A percentile compares a stretch with the other conserved stretches of the same genome.
Conservation (phyloP, 106 monocot species). For the Cymbidium sinense region DNA sequence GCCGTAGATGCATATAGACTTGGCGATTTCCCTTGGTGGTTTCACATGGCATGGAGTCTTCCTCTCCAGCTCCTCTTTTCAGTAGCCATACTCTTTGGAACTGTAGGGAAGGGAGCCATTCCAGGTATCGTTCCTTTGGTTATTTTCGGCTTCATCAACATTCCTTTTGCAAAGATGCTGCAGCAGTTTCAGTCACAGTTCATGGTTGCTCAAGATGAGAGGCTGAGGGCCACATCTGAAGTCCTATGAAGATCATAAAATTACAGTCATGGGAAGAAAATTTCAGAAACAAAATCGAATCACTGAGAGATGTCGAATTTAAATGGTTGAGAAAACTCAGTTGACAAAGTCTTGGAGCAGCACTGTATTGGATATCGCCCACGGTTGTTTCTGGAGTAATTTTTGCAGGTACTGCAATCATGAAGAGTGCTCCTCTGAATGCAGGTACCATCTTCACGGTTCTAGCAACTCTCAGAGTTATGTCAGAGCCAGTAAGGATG, state of each 20-base stretch:
- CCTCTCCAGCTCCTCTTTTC: conserved; percentile 46
- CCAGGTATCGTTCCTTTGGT: conserved; percentile 46
- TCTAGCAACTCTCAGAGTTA: conserved; percentile 47
- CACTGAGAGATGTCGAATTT: conserved; percentile 42
- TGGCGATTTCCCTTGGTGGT: conserved; percentile 71
- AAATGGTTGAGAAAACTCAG: conserved; percentile 52
- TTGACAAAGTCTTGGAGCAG: conserved; percentile 55
- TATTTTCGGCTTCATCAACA: conserved; percentile 41
- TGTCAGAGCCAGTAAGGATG: conserved; percentile 56
- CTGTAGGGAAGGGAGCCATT: conserved; percentile 41
- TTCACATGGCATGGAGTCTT: conserved; percentile 60
- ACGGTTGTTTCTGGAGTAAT: conserved; percentile 57
- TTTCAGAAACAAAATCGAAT: conserved; percentile 31
- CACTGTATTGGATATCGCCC: conserved; percentile 64
- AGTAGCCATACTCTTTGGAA: conserved; percentile 35
- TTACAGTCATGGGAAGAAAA: conserved; percentile 75
- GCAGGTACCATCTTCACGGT: conserved; percentile 64
- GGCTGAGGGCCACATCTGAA: conserved; percentile 57
- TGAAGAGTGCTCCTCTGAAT: conserved; percentile 44
- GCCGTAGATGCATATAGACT: conserved; percentile 77
- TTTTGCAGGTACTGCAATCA: conserved; percentile 28
- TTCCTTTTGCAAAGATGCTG: conserved; percentile 55
- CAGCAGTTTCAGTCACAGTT: conserved; percentile 50
- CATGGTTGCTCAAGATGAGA: conserved; percentile 64
- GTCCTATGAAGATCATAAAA: conserved; percentile 74